Percentiles rank a stretch among this genome's conserved stretches.
phyloP scores from a whole-genome alignment of 2,329 filamentous ascomycete genomes.

The Neonectria ditissima region DNA sequence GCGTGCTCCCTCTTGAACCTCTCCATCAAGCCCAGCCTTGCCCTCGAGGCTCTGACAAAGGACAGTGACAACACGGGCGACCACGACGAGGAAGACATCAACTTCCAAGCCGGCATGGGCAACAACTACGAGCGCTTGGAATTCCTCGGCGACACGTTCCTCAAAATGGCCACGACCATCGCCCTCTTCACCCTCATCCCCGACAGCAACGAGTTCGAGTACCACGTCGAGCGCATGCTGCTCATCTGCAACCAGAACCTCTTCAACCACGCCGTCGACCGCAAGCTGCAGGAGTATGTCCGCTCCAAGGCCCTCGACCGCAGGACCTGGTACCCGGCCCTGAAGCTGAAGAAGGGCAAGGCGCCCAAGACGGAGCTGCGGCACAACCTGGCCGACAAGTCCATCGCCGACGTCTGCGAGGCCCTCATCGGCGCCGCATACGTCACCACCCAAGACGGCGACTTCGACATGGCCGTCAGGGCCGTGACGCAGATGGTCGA shows the following conservation, averaged over 20 bases:
- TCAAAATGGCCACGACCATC: slow-evolving; percentile 96
- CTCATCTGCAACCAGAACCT: slow-evolving; percentile 93
- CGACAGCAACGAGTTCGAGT: slow-evolving; percentile 83
- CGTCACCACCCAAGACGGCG: slow-evolving; percentile 57
- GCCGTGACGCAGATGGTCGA: slow-evolving; percentile 78
- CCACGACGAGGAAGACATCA: slow-evolving; percentile 73
- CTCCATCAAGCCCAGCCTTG: slow-evolving; percentile 73
- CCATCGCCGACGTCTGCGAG: slow-evolving; percentile 93
- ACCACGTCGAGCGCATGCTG: slow-evolving; percentile 90
- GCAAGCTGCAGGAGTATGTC: slow-evolving; percentile 78
- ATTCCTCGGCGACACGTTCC: slow-evolving; percentile 91
- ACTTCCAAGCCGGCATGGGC: slow-evolving; percentile 87
- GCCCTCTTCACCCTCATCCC: slow-evolving; percentile 83
- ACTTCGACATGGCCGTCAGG: slow-evolving; percentile 69
- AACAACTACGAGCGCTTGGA: slow-evolving; percentile 95
- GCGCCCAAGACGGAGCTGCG: slow-evolving; percentile 56
- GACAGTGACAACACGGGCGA: slow-evolving; percentile 88
- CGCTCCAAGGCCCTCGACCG: slow-evolving; percentile 86
- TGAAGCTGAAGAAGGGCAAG: slow-evolving; percentile 81
- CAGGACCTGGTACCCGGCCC: slow-evolving; percentile 88
- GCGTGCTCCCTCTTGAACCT: slow-evolving; percentile 75
- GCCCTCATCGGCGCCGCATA: slow-evolving; percentile 91
- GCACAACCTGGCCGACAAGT: slow-evolving; percentile 86
- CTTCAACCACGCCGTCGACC: slow-evolving; percentile 78
- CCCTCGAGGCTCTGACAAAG: slow-evolving; percentile 92